Base-by-base conservation (phyloP, 140 eudicot species). In the Artemisia princeps region DNA sequence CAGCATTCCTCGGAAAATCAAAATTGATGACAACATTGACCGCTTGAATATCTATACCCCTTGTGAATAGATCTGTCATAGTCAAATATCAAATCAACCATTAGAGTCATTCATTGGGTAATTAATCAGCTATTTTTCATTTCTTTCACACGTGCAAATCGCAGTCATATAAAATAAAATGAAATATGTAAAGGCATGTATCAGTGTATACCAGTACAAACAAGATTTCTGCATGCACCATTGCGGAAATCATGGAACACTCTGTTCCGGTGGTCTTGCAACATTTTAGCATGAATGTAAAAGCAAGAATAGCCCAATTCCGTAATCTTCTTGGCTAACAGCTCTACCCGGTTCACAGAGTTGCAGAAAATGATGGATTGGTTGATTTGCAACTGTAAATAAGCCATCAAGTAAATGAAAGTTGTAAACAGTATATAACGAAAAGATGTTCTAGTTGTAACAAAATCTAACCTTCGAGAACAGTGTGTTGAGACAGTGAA, bases 171-270 rank as follows among this genome's bases (percentile, higher is more conserved):
- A 23, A 23, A 54, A 15, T 42, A 64, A 11, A 9, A 54, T 22
- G 54, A 20, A 42, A 17, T 30, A 51, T 52, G 48, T 53, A 53
- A 52, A 14, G 24, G 2, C 16, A 54, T 72, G 70, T 62, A 67
- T 28, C 30, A 33, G 8, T 30, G 16, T 66, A 48, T 88, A 88
- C 94, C 94, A 12, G 94, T 82, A 72, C 95, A 87, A 62, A 87
- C 95, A 80, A 87, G 94, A 64, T 87, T 87, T 69, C 95, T 80
- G 77, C 95, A 87, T 13, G 89, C 92, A 67, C 92, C 95, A 70
- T 84, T 87, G 14, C 88, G 84, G 45, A 87, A 87, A 46, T 87
- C 92, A 76, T 84, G 95, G 55, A 87, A 87, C 5, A 87, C 88
- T 78, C 82, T 77, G 44, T 87, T 87, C 2, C 86, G 73, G 64